Evolutionary conservation across 441 rosid species (phyloP), one percentile per base, ranked within the genome.

Genomic region (Adansonia madagascariensis): DNA sequence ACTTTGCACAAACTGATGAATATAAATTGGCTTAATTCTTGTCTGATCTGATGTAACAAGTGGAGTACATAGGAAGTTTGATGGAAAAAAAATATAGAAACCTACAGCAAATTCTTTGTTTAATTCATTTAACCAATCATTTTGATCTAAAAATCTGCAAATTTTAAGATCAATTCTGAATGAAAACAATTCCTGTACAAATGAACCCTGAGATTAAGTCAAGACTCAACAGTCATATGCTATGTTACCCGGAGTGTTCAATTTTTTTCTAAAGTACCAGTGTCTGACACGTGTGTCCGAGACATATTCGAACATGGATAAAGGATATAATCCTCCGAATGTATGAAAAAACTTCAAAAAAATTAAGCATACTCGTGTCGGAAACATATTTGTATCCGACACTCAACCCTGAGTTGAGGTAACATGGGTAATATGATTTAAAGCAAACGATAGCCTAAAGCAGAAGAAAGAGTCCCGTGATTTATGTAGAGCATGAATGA

Each of bases 111-210:
- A 12, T 46, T 68, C 56, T 10, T 57, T 14, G 11, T 46, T 68
- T 68, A 22, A 46, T 71, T 43, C 43, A 71, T 27, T 52, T 50
- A 71, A 71, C 46, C 59, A 70, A 69, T 52, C 46, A 71, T 39
- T 22, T 67, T 70, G 18, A 70, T 7, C 50, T 22, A 15, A 41
- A 73, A 41, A 8, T 39, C 43, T 75, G 5, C n/a, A 52, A 0
- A 41, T 71, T 53, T 50, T 53, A 71, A 15, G n/a, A 52, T 52
- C 62, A 52, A 8, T 11, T 12, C 24, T 31, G 3, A n/a, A 47
- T 52, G 20, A 31, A 65, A 43, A 65, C 17, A 62, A 65, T 14
- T 31, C 63, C 70, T 11, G 63, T 75, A 18, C 41, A 39, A 65
- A 24, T 74, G 53, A 56, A 18, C 50, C 75, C 20, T 43, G 18